Evolutionary conservation across 495 filamentous ascomycete genomes (phyloP), one percentile per base, ranked within the genome.

Genomic region (Pyronema omphalodes): DNA sequence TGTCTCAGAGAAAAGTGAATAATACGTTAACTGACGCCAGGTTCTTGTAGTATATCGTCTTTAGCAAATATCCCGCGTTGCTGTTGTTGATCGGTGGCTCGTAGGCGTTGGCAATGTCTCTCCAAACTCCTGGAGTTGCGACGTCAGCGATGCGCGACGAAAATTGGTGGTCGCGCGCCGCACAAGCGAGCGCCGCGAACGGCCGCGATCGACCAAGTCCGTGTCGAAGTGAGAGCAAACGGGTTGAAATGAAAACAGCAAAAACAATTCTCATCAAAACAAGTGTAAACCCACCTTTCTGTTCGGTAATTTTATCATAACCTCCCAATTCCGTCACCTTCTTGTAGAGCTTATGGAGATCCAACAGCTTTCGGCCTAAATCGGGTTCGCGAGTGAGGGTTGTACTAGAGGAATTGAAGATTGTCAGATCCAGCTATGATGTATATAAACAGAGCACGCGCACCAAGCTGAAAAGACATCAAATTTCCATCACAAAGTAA

Each of bases 11-110:
- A 3, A 41, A 18, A 52, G 45, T 53, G 53, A 17, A 49, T 52
- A 37, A 47, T 43, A 65, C 43, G 12, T 14, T 3, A 7, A 62
- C 68, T 18, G 56, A 76, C 74, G 81, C 81, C 35, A 91, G 75
- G 58, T 88, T 80, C 59, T 82, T 83, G 71, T 88, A 89, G 68
- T 87, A 91, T 45, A 79, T 75, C 19, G 80, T 82, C 69, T 91
- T 91, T 46, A 89, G 66, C 18, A 76, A 72, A 66, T 87, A 89
- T 3, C 82, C 83, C 53, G 83, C 80, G 15, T 83, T 78, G 12
- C 79, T 73, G 55, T 83, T 82, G 52, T 75, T 73, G 23, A 72
- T 72, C 41, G 74, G 75, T 12, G 76, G 65, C 33, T 78, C 74
- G 54, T 88, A 76, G 44, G 81, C 77, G 11, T 75, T 69, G 7